Evolutionary conservation across 352 stramenopile species (phyloP), one percentile per base, ranked within the genome.

Genomic region (Globisporangium parvum): DNA sequence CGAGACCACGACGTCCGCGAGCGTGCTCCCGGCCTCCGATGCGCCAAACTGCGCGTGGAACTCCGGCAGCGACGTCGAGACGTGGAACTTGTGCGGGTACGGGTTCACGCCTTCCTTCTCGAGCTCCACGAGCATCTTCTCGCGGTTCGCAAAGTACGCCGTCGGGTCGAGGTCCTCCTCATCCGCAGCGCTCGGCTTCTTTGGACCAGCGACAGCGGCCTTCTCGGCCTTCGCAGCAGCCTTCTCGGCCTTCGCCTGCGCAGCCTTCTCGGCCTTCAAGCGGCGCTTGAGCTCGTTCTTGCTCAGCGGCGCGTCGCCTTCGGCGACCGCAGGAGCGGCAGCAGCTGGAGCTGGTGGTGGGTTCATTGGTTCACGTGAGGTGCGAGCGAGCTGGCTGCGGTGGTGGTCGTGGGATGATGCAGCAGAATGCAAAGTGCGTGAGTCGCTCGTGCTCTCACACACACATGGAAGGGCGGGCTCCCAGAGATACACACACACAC

Each of bases 31-130:
- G 45, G 82, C 70, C 59, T 97, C 93, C 0, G 88, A 37, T 39
- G 63, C 51, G 23, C 53, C 47, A 73, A 89, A 99, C 62, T 96
- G 79, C 6, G 67, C 74, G 54, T 96, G 87, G 70, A 98, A 99
- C 46, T 99, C 96, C 5, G 94, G 87, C 51, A 99, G 70, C 48
- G 91, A 91, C 40, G 83, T 91, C 52, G 88, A 87, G 3, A 98
- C 93, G 41, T 97, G 66, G 71, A 99, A 99, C 80, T 99, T 99
- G 89, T 99, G 97, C 28, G 97, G 97, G 74, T 99, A 99, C 33
- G 93, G 85, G 74, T 98, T 98, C 15, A 88, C 65, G 37, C 95
- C 96, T 20, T 95, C 75, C 54, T 80, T 83, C 69, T 99, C 87
- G 18, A 98, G 78, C 57, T 96, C 85, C 23, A 77, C 72, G 9